A percentile compares a stretch with the other conserved stretches of the same genome.
phyloP scores from a whole-genome alignment of 495 filamentous ascomycete genomes.

The Xylaria curta region DNA sequence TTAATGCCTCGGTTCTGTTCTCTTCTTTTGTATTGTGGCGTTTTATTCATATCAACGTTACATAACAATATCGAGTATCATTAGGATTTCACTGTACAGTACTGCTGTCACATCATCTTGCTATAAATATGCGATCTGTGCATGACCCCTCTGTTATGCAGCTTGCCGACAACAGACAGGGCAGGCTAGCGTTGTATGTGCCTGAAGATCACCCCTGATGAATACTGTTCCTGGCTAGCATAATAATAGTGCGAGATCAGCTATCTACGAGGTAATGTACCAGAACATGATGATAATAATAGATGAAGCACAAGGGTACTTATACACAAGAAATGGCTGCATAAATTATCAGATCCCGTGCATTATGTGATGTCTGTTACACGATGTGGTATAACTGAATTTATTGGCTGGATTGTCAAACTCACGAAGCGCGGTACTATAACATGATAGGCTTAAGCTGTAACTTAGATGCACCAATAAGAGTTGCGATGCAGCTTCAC shows the following conservation, averaged over 20 bases:
- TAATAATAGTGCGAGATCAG: conserved; percentile 1
- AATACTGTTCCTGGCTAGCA: neutral
- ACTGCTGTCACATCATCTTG: conserved; percentile 21
- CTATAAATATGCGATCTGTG: conserved; percentile 23
- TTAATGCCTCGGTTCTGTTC: neutral
- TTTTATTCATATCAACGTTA: neutral
- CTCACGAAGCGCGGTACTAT: neutral
- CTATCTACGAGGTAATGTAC: neutral
- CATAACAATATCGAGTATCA: neutral
- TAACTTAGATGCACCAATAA: neutral
- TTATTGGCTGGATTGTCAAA: neutral
- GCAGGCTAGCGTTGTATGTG: conserved; percentile 23
- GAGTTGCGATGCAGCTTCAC: neutral
- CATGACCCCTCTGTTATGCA: conserved; percentile 8
- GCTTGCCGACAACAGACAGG: neutral
- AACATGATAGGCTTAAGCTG: conserved; percentile 3
- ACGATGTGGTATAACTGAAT: neutral
- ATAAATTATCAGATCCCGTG: neutral
- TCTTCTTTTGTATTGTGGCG: neutral
- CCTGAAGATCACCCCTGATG: conserved; percentile 19
- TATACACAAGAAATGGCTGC: neutral
- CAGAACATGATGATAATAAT: neutral
- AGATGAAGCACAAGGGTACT: neutral
- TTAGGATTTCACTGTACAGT: conserved; percentile 10
- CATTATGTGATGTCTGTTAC: neutral